Conservation (phyloP, 768 basidiomycete species). For the Phanerodontia chrysosporium region DNA sequence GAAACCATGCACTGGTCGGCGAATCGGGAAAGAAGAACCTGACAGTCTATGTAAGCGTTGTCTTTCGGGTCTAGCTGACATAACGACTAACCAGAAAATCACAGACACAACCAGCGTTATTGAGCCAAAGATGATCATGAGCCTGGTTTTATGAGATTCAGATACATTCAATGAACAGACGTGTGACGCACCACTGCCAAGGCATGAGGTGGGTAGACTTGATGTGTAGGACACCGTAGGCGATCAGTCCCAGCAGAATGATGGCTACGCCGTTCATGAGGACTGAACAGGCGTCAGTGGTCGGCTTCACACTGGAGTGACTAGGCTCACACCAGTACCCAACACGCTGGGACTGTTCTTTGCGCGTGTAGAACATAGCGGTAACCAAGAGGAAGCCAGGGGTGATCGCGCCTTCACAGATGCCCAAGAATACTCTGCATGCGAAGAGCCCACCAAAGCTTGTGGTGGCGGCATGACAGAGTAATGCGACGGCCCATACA, state of each 20-base stretch:
- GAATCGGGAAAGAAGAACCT: slow-evolving; percentile 84
- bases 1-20: slow-evolving; percentile 67
- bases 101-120: slow-evolving; percentile 59
- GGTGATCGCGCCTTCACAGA: slow-evolving; percentile 79
- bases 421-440: slow-evolving; percentile 70
- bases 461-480: slow-evolving; percentile 59
- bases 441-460: slow-evolving; percentile 70
- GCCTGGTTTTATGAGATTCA: slow-evolving; percentile 36
- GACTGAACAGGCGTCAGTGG: slow-evolving; percentile 34
- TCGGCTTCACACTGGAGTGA: not conserved
- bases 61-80: not conserved
- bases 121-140: slow-evolving; percentile 70
- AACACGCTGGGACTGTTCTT: slow-evolving; percentile 43
- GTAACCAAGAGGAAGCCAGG: slow-evolving; percentile 77
- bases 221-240: slow-evolving; percentile 64
- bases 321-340: slow-evolving; percentile 46
- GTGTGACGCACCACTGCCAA: slow-evolving; percentile 75
- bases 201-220: slow-evolving; percentile 53
- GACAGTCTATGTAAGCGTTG: not conserved
- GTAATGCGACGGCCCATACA: slow-evolving; percentile 63
- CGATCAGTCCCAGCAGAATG: slow-evolving; percentile 68
- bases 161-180: not conserved
- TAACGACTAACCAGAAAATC: slow-evolving; percentile 50
- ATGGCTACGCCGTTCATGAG: slow-evolving; percentile 74
- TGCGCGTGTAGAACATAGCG: slow-evolving; percentile 50